Conservation (phyloP, 768 basidiomycete genomes). For the Russula griseocarnosa region DNA sequence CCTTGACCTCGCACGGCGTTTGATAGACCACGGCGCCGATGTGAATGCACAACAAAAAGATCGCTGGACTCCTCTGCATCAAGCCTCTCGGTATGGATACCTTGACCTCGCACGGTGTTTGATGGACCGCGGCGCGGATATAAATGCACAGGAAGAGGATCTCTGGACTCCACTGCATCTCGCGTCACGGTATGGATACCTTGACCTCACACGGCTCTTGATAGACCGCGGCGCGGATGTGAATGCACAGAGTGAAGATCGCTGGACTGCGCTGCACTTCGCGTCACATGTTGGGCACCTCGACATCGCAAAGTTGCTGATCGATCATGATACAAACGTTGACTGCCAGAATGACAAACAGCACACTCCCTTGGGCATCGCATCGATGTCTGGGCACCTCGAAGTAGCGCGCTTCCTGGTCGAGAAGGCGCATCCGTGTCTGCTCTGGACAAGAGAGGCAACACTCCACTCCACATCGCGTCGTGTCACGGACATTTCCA, state of each 20-base stretch:
- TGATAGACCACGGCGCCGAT: too few relatives aligned
- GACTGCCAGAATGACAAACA: background rate
- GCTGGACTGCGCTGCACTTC: background rate
- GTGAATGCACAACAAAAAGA: too few relatives aligned
- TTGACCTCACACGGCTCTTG: background rate
- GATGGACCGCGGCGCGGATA: too few relatives aligned
- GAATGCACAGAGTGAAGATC: background rate
- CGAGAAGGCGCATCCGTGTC: background rate
- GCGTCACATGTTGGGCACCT: background rate
- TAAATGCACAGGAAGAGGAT: too few relatives aligned
- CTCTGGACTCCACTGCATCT: too few relatives aligned
- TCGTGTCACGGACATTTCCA: background rate
- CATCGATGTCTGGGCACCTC: background rate
- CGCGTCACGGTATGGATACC: background rate
- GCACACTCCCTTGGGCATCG: background rate
- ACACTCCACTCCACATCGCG: background rate
- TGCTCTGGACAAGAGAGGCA: background rate
- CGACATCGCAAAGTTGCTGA: background rate
- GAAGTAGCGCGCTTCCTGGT: background rate
- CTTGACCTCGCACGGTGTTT: too few relatives aligned
- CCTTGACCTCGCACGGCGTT: too few relatives aligned
- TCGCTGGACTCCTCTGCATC: too few relatives aligned
- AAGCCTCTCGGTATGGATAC: too few relatives aligned
- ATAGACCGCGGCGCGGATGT: conserved; percentile 2
- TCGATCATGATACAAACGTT: background rate